Evolutionary conservation across 352 stramenopile genomes (phyloP).

Genomic region (Globisporangium rhizosaccharum): DNA sequence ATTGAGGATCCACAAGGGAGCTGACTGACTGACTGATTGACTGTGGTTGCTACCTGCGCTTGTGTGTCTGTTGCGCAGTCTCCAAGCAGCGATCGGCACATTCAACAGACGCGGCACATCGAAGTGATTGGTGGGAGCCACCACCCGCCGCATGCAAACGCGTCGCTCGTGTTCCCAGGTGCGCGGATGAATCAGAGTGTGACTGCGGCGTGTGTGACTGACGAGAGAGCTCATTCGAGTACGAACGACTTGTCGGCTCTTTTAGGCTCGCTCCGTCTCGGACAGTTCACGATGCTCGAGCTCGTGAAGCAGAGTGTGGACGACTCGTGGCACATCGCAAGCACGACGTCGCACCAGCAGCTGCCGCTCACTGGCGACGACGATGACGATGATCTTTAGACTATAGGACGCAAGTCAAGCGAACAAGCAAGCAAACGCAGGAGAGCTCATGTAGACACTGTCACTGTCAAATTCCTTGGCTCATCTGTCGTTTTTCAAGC

Average conservation of each 20-base stretch:
- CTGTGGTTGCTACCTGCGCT: not conserved
- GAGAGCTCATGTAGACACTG: not conserved
- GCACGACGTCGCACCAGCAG: conserved; percentile 38
- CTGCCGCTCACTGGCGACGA: conserved; percentile 12
- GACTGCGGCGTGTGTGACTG: not conserved
- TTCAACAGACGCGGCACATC: conserved; percentile 18
- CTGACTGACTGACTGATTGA: not conserved
- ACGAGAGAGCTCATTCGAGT: not conserved
- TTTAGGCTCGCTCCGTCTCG: conserved; percentile 51
- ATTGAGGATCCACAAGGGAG: too few relatives aligned
- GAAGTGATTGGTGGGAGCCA: conserved; percentile 60
- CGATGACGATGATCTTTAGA: not conserved
- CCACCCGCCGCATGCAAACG: conserved; percentile 30
- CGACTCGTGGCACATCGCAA: conserved; percentile 41
- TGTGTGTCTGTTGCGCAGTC: not conserved
- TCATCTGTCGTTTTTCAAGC: too few relatives aligned
- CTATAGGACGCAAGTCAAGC: not conserved
- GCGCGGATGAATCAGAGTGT: not conserved
- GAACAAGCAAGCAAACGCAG: not conserved
- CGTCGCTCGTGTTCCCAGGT: conserved; percentile 66
- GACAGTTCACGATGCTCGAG: conserved; percentile 75
- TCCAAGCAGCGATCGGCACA: not conserved
- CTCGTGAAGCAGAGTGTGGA: conserved; percentile 46
- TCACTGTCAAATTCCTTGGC: too few relatives aligned
- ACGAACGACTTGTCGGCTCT: too few relatives aligned